A percentile compares a stretch with the other conserved stretches of the same genome.
phyloP scores from a whole-genome alignment of 2,329 filamentous ascomycete species.

The Trichoderma atrobrunneum region DNA sequence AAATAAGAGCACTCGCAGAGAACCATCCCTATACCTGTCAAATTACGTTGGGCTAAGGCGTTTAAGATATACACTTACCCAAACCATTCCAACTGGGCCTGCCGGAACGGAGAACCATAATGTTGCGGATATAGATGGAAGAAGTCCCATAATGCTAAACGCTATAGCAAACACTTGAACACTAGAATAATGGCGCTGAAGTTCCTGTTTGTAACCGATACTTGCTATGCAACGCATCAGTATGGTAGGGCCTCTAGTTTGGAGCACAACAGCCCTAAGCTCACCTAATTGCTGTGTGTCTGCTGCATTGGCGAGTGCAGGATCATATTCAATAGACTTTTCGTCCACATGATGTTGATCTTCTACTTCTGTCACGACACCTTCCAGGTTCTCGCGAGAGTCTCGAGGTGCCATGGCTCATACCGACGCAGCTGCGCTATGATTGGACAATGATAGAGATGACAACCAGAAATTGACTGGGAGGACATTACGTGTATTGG shows the following conservation, averaged over 20 bases:
- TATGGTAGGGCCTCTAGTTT: background rate
- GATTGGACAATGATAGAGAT: background rate
- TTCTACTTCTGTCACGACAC: background rate
- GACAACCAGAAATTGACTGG: no score
- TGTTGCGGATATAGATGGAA: background rate
- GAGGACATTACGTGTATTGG: background rate
- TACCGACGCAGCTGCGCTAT: background rate
- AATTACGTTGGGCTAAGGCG: fast-evolving
- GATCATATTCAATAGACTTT: background rate
- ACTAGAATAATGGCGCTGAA: constrained; percentile 2
- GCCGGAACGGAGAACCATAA: constrained; percentile 4
- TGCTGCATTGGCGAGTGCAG: background rate
- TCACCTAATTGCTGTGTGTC: constrained; percentile 1
- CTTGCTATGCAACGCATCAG: background rate
- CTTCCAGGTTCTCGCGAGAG: background rate
- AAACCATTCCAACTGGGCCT: constrained; percentile 4
- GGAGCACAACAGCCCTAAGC: background rate
- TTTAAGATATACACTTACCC: background rate
- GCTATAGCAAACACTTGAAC: constrained; percentile 5
- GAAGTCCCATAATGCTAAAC: constrained; percentile 1
- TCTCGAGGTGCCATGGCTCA: background rate
- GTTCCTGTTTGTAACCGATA: constrained; percentile 1
- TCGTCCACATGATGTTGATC: background rate
- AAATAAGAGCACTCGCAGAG: constrained; percentile 1
- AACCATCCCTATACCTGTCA: background rate